Base-by-base conservation (phyloP, 1,284 basidiomycete genomes). In the Heterobasidion annosum region DNA sequence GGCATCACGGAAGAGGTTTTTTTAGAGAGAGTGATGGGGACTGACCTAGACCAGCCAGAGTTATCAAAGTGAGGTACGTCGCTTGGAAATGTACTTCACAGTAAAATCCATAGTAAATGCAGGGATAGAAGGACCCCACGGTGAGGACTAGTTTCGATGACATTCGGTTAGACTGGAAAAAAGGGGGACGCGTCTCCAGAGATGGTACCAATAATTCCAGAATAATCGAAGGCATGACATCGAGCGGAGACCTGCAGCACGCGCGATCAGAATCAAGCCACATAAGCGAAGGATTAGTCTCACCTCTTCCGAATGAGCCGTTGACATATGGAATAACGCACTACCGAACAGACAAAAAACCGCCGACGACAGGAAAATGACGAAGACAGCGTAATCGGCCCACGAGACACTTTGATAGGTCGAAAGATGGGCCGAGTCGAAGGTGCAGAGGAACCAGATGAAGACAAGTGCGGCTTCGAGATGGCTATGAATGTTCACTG, bases 401-500 rank as follows among this genome's bases (percentile, higher is more conserved):
- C 79, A 82, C 54, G 80, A 81, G 33, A 81, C 73, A 32, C 73
- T 70, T 12, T 73, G 72, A 59, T 84, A 73, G 44, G 69, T 67
- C 34, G 68, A 68, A 52, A 84, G 67, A 62, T 85, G 72, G 55
- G 72, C 73, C 8, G 75, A 70, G 46, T 73, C 69, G 57, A 79
- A 78, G 3, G 79, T 78, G 55, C 70, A 69, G 50, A 86, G 67
- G 53, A 91, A 73, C 62, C 83, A 78, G 16, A 72, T 62, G 65
- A 93, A 93, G 52, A 90, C 64, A 10, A 83, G 64, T 15, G 87
- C 85, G 34, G 87, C 91, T 73, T 83, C 79, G 8, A 94, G 74
- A 65, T 96, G 93, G 52, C 80, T 89, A 68, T 94, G 91, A 52
- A 96, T 93, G 70, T 97, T 96, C 58, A 96, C 91, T 93, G 34